Evolutionary conservation across 768 basidiomycete species (phyloP).

Genomic region (Pleurotus salmoneostramineus): DNA sequence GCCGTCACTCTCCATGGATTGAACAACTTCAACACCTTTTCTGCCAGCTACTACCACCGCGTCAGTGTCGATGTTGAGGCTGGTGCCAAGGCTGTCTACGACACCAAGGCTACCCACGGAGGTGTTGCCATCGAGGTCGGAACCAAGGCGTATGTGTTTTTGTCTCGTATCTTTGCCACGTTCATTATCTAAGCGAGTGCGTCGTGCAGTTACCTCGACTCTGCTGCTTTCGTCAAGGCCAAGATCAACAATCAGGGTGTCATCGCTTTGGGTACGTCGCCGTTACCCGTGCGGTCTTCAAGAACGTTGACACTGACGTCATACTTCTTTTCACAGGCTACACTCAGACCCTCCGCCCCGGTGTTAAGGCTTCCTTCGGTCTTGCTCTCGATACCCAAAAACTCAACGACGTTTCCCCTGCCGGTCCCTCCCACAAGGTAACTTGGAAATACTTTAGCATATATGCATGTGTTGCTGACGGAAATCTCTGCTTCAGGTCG

Average conservation of each 20-base stretch:
- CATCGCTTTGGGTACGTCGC: slow-evolving; percentile 66
- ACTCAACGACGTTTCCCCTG: slow-evolving; percentile 66
- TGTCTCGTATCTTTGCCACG: background rate
- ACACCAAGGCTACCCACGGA: slow-evolving; percentile 84
- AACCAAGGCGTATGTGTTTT: slow-evolving; percentile 76
- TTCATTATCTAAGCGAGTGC: background rate
- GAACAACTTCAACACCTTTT: slow-evolving; percentile 90
- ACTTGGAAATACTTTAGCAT: background rate
- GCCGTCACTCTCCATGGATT: slow-evolving; percentile 92
- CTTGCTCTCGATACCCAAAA: slow-evolving; percentile 93
- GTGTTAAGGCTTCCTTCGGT: slow-evolving; percentile 91
- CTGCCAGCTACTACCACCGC: slow-evolving; percentile 98
- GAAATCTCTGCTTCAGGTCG: slow-evolving; percentile 39
- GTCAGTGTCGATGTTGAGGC: slow-evolving; percentile 90
- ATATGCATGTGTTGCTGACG: too few relatives aligned
- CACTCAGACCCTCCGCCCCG: slow-evolving; percentile 91
- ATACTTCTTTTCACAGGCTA: slow-evolving; percentile 46
- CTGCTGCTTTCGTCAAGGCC: slow-evolving; percentile 91
- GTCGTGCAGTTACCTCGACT: slow-evolving; percentile 69
- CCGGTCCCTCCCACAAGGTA: slow-evolving; percentile 78
- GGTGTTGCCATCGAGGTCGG: slow-evolving; percentile 93
- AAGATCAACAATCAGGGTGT: slow-evolving; percentile 98
- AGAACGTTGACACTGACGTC: background rate
- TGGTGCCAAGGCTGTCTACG: slow-evolving; percentile 95
- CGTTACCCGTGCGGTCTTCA: background rate